Conservation (phyloP, 1,284 basidiomycete genomes). For the Volvariella volvacea region DNA sequence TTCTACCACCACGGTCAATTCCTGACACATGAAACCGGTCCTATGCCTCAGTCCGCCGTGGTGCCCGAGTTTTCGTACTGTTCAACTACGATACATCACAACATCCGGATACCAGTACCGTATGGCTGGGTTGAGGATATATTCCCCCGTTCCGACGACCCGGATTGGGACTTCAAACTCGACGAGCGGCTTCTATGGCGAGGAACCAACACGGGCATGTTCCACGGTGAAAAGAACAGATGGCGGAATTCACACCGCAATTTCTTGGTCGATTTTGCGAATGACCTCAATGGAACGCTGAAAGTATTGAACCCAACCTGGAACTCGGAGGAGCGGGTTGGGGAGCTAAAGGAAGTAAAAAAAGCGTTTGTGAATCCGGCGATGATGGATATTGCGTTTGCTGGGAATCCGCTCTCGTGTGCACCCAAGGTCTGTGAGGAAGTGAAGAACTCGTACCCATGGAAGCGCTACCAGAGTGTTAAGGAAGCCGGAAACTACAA, state of each 20-base stretch:
- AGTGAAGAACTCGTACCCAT: constrained; percentile 41
- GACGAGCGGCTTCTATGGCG: constrained; percentile 58
- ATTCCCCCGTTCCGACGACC: constrained; percentile 35
- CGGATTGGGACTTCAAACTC: constrained; percentile 47
- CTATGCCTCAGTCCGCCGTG: constrained; percentile 34
- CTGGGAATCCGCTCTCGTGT: constrained; percentile 44
- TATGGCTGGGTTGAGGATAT: constrained; percentile 31
- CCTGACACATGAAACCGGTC: constrained; percentile 27
- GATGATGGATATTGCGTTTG: constrained; percentile 48
- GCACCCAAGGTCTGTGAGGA: constrained; percentile 26
- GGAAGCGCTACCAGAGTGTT: constrained; percentile 32
- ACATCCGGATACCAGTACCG: constrained; percentile 44
- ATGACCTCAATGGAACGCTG: constrained; percentile 24
- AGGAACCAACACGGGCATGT: constrained; percentile 61
- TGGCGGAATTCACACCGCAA: constrained; percentile 31
- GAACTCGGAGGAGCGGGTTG: constrained; percentile 18
- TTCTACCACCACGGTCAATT: constrained; percentile 48
- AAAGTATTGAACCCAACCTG: constrained; percentile 22
- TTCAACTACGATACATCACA: constrained; percentile 47
- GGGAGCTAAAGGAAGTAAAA: constrained; percentile 13
- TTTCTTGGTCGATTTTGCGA: constrained; percentile 25
- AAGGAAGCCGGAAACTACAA: constrained; percentile 53
- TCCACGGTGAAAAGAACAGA: constrained; percentile 21
- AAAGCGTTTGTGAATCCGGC: constrained; percentile 23
- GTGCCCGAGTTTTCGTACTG: constrained; percentile 50